Evolutionary conservation across 139 green algal species (phyloP).

Genomic region (Closterium sp.): DNA sequence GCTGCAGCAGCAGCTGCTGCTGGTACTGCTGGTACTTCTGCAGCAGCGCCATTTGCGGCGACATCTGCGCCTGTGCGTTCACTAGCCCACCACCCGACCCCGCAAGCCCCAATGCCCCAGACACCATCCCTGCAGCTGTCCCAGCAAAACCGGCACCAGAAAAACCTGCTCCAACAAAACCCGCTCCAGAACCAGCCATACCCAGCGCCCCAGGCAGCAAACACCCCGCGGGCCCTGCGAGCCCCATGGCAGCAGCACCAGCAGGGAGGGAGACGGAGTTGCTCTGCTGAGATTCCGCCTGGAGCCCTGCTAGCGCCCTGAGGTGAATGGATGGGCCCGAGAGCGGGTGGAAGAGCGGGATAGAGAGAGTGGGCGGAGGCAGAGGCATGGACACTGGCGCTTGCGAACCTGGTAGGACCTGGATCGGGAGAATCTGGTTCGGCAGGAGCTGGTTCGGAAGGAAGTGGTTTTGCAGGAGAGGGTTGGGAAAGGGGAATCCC

Average conservation of each 20-base stretch:
- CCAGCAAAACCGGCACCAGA: neutral
- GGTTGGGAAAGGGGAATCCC: neutral
- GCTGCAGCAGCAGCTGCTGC: neutral
- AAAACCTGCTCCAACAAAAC: neutral
- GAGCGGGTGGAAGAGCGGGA: neutral
- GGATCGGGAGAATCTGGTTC: neutral
- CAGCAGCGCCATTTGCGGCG: neutral
- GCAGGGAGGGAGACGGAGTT: neutral
- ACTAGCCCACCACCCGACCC: neutral
- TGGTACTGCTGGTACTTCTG: neutral
- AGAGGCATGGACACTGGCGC: neutral
- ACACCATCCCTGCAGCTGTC: neutral
- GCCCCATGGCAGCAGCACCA: neutral
- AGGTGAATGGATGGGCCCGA: neutral
- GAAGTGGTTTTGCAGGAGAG: neutral
- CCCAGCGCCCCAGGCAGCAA: neutral
- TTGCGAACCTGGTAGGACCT: neutral
- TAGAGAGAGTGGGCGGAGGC: neutral
- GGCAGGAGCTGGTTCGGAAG: neutral
- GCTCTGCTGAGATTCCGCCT: neutral
- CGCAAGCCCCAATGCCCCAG: neutral
- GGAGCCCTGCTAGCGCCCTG: neutral
- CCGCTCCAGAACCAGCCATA: neutral
- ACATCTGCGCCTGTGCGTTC: neutral
- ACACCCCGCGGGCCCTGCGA: neutral